Conservation (phyloP, 1,284 basidiomycete species). For the Ustilago loliicola region DNA sequence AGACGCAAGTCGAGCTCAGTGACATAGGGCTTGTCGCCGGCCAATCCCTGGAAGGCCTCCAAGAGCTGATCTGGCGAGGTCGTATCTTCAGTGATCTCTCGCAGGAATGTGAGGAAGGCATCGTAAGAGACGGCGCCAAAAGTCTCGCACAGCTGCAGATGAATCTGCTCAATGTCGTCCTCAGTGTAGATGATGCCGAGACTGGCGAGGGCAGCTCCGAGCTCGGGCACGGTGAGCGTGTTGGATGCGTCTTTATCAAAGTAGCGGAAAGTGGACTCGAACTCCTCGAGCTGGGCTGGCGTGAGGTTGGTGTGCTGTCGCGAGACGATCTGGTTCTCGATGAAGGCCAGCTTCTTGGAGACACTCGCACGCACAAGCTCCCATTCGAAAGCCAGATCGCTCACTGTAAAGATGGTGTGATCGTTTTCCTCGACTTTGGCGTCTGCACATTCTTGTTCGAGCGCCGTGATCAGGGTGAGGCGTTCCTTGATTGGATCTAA, state of each 20-base stretch:
- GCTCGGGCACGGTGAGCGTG: conserved; percentile 85
- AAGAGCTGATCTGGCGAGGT: conserved; percentile 91
- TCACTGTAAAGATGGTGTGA: conserved; percentile 89
- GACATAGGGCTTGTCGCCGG: conserved; percentile 91
- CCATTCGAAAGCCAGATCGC: conserved; percentile 91
- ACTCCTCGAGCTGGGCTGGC: conserved; percentile 95
- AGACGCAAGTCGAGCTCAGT: conserved; percentile 92
- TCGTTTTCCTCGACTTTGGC: conserved; percentile 98
- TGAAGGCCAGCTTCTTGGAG: conserved; percentile 90
- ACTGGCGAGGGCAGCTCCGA: conserved; percentile 91
- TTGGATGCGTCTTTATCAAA: conserved; percentile 95
- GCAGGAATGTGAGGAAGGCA: conserved; percentile 90
- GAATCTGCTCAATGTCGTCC: conserved; percentile 87
- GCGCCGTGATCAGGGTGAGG: conserved; percentile 35
- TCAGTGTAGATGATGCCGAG: conserved; percentile 92
- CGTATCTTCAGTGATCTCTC: conserved; percentile 93
- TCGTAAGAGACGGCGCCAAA: conserved; percentile 93
- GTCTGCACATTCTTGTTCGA: conserved; percentile 78
- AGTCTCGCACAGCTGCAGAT: conserved; percentile 82
- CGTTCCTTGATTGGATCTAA: conserved; percentile 51
- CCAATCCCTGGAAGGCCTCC: conserved; percentile 92
- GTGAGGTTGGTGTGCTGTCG: conserved; percentile 91
- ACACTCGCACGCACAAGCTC: conserved; percentile 85
- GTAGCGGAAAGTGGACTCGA: conserved; percentile 96
- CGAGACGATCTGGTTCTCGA: conserved; percentile 97